Conservation (phyloP, 306 rosid species). For the Quercus wislizeni region DNA sequence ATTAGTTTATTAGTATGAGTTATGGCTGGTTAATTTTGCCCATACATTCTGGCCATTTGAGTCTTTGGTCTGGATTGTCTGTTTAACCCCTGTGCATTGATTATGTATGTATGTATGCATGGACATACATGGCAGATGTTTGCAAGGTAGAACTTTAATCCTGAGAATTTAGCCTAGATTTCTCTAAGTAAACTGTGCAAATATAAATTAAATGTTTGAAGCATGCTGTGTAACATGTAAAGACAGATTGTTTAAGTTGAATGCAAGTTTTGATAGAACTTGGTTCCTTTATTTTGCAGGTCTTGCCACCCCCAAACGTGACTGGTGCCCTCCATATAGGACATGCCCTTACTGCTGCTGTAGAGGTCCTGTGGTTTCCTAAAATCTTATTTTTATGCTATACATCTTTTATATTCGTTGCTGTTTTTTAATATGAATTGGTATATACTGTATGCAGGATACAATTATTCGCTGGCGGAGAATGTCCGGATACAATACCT, state of each 20-base stretch:
- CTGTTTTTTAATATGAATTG: constrained; percentile 1
- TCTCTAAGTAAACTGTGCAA: not conserved
- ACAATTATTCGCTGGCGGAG: constrained; percentile 92
- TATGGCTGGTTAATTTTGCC: not conserved
- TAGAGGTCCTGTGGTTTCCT: constrained; percentile 54
- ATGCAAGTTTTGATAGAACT: not conserved
- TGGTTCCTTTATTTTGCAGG: constrained; percentile 45
- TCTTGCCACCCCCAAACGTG: constrained; percentile 94
- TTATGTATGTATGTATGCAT: not conserved
- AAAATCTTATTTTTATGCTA: constrained; percentile 7
- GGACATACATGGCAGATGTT: not conserved
- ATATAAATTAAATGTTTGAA: no score
- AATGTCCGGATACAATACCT: constrained; percentile 86
- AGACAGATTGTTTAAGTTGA: not conserved
- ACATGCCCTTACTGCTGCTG: constrained; percentile 91
- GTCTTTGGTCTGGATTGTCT: not conserved
- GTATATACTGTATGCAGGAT: constrained; percentile 56
- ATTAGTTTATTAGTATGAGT: not conserved
- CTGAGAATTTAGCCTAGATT: not conserved
- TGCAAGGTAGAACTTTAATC: not conserved
- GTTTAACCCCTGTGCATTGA: not conserved
- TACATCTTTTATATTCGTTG: constrained; percentile 2
- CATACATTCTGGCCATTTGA: not conserved
- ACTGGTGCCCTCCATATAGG: constrained; percentile 98
- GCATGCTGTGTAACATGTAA: not conserved